Percentiles rank a stretch among this genome's conserved stretches.
These are phyloP conservation scores for Eragrostis nindensis DNA, from an alignment of 176 grass and related monocot species.

Conservation along the genomic window DNA sequence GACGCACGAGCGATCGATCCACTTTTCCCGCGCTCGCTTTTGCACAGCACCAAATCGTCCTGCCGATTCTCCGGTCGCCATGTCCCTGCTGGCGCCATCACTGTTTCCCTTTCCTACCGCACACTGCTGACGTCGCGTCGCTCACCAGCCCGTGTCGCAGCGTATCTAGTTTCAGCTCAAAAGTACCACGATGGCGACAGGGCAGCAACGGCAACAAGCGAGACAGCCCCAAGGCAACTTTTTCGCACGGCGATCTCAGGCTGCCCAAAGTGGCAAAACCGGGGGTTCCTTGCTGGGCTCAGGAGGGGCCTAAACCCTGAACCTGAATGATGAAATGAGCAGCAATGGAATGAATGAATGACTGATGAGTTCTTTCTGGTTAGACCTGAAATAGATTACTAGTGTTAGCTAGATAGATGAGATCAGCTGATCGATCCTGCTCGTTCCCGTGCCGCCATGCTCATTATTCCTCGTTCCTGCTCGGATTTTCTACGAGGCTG, in stretches of 20 bases:
- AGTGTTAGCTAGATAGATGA: no score
- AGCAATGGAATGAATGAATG: background rate
- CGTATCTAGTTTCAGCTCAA: background rate
- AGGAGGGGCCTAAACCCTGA: background rate
- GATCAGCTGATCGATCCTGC: background rate
- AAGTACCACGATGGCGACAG: slow-evolving; percentile 6
- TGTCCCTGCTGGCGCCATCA: background rate
- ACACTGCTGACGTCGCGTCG: background rate
- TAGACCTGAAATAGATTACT: no score
- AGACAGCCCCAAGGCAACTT: background rate
- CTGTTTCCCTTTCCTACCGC: background rate
- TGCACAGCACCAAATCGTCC: slow-evolving; percentile 22
- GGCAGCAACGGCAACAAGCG: background rate
- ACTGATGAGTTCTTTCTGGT: background rate
- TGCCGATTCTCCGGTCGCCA: slow-evolving; percentile 30
- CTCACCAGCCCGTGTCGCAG: background rate
- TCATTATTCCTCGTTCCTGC: background rate
- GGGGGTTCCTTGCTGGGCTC: background rate
- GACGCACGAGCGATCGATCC: background rate
- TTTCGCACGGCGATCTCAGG: slow-evolving; percentile 29
- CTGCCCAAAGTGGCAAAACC: slow-evolving; percentile 38
- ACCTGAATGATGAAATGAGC: background rate
- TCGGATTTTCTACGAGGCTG: no score
- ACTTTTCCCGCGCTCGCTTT: background rate
- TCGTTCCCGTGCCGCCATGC: background rate